Evolutionary conservation across 345 rosid genomes (phyloP).

Genomic region (Ceriops zippeliana): DNA sequence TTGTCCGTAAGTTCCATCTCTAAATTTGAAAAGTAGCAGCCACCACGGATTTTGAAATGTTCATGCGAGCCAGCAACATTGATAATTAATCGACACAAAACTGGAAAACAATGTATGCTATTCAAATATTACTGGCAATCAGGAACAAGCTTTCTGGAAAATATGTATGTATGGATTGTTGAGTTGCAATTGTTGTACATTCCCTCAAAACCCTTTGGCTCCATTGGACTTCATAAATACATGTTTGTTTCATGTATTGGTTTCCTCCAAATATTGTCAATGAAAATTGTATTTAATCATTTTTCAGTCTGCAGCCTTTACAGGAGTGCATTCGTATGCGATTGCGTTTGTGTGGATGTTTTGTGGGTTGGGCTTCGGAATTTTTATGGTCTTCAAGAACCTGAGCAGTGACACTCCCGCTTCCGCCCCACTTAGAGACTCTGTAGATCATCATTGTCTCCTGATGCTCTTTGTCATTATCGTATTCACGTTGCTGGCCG

Average conservation of each 20-base stretch:
- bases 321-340: conserved; percentile 61
- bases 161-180: too few relatives aligned
- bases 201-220: too few relatives aligned
- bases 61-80: too few relatives aligned
- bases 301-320: conserved; percentile 71
- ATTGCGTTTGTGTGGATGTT: conserved; percentile 55
- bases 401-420: conserved; percentile 18
- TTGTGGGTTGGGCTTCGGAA: conserved; percentile 43
- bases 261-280: too few relatives aligned
- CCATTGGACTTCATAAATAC: too few relatives aligned
- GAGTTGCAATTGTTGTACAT: too few relatives aligned
- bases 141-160: too few relatives aligned
- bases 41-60: too few relatives aligned
- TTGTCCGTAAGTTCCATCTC: conserved; percentile 56
- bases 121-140: too few relatives aligned
- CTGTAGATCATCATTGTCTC: conserved; percentile 26
- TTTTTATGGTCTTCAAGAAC: conserved; percentile 30
- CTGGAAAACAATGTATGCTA: too few relatives aligned
- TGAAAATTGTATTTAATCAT: conserved; percentile 11
- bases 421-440: conserved; percentile 13
- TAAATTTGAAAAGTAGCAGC: background rate
- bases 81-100: too few relatives aligned
- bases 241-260: too few relatives aligned
- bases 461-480: conserved; percentile 35
- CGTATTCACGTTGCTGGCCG: conserved; percentile 42